A percentile compares a stretch with the other conserved stretches of the same genome.
phyloP scores from a whole-genome alignment of 1,139 yeast genomes.

The Protomyces arabidopsidicola region DNA sequence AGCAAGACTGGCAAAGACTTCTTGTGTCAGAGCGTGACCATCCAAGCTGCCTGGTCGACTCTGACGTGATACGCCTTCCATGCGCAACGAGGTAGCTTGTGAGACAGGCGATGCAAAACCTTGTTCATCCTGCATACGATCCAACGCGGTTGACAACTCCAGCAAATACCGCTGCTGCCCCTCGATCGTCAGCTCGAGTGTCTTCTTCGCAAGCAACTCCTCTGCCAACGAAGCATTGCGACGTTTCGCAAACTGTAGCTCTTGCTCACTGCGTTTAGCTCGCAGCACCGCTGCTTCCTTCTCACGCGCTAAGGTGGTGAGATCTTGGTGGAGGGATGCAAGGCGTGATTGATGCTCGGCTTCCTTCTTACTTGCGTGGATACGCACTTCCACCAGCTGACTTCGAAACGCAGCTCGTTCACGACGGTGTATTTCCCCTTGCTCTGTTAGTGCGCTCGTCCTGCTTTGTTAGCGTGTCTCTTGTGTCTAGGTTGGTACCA shows the following conservation, averaged over 20 bases:
- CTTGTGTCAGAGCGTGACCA: not conserved
- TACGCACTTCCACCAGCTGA: not conserved
- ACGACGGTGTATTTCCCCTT: not conserved
- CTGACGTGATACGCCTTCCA: no score
- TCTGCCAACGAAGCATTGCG: conserved; percentile 23
- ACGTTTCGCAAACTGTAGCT: not conserved
- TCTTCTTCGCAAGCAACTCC: conserved; percentile 3
- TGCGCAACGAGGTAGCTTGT: not conserved
- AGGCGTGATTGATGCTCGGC: not conserved
- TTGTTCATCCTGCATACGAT: not conserved
- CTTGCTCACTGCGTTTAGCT: not conserved
- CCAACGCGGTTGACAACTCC: conserved; percentile 13
- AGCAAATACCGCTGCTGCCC: conserved; percentile 17
- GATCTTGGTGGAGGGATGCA: not conserved
- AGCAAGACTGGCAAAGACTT: not conserved
- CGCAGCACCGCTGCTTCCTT: not conserved
- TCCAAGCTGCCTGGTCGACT: not conserved
- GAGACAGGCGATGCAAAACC: not conserved
- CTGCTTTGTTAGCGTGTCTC: not conserved
- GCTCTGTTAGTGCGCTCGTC: not conserved
- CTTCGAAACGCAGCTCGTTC: not conserved
- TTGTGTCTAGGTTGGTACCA: not conserved
- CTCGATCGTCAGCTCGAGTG: conserved; percentile 24
- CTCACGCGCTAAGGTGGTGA: not conserved
- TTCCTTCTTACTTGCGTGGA: not conserved